Evolutionary conservation across 2,329 filamentous ascomycete species (phyloP).

Genomic region (Fusarium denticulatum): DNA sequence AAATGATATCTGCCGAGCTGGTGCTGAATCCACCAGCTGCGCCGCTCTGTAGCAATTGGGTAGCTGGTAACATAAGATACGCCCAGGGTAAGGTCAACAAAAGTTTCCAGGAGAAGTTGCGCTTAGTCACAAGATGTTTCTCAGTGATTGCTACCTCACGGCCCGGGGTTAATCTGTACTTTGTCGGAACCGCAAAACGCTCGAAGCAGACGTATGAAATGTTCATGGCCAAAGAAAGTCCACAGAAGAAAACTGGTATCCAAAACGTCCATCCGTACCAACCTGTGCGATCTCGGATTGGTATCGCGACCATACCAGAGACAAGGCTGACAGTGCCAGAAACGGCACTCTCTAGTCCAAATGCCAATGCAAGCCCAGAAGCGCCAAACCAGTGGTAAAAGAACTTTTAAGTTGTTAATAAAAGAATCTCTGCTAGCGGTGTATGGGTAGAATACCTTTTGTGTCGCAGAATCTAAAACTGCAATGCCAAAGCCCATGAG

Average conservation of each 20-base stretch:
- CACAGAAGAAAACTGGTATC: background rate
- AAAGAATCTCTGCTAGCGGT: fast-evolving
- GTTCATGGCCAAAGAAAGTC: background rate
- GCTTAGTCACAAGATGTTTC: background rate
- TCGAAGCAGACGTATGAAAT: background rate
- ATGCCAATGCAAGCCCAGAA: background rate
- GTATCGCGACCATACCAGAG: background rate
- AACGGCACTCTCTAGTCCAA: background rate
- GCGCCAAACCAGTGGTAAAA: background rate
- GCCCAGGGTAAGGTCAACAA: background rate
- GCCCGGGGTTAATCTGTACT: background rate
- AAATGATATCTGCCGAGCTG: background rate
- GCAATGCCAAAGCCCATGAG: background rate
- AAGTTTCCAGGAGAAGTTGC: background rate
- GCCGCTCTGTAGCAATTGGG: background rate
- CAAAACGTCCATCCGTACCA: background rate
- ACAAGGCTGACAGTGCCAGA: background rate
- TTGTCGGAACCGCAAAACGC: background rate
- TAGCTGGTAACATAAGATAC: background rate
- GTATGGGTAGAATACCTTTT: background rate
- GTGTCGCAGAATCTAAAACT: background rate
- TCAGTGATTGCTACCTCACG: background rate
- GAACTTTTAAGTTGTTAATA: fast-evolving
- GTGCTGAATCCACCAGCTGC: background rate
- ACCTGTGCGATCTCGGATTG: background rate